Evolutionary conservation across 2,329 filamentous ascomycete genomes (phyloP), one percentile per base, ranked within the genome.

Genomic region (Zopfia rhizophila): DNA sequence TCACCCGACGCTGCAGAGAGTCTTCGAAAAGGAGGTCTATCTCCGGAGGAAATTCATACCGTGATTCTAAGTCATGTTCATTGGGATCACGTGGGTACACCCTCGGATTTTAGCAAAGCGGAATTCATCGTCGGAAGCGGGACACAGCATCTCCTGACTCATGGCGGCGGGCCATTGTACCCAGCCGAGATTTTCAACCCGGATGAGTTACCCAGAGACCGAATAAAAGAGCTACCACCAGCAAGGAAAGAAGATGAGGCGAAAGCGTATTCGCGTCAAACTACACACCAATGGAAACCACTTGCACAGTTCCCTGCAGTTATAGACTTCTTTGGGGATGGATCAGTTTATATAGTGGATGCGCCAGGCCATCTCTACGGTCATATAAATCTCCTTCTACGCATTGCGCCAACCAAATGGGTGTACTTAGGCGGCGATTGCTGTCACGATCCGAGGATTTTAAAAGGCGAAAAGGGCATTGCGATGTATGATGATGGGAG

Each of bases 41-140:
- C 62, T 4, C 67, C 74, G 1, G 46, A 48, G 7, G 65, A 70
- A 6, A 63, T 78, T 11, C 60, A 77, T 41, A 61, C 66, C 5
- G 68, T 80, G 4, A 67, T 84, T 6, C 61, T 82, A 1, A 79
- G 75, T 53, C 82, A 85, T 47, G 72, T 81, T 0, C 81, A 85
- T 55, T 83, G 79, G 73, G 82, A 85, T 54, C 82, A 84, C 50
- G 72, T 79, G 25, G 82, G 82, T n/a, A 81, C 79, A 4, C 78
- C 81, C 0, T 64, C 69, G 1, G 79, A 83, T 54, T 84, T 82
- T 51, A 48, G 71, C 0, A 62, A 69, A 10, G 72, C 79, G 0
- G 68, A 69, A 3, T 82, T 84, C 51, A 53, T 80, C 3, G 76
- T 84, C 7, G 82, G 82, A 21, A 61, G 58, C 27, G 65, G 65